Evolutionary conservation across 176 grass and related monocot species (phyloP), one percentile per base, ranked within the genome.

Genomic region (Hordeum vulgare): DNA sequence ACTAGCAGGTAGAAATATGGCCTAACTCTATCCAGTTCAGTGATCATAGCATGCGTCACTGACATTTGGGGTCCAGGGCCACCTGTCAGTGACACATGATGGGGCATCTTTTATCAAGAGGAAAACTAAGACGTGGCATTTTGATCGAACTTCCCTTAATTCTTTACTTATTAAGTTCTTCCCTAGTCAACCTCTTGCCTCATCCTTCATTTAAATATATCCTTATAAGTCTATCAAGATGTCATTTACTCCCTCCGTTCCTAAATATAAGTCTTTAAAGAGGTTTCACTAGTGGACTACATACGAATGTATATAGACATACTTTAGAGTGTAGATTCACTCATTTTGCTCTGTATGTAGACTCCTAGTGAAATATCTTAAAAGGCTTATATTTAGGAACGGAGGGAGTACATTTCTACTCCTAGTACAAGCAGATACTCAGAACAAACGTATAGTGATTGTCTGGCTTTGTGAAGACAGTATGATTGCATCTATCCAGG

Each of bases 391-490:
- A n/a, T n/a, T n/a, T n/a, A n/a, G n/a, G n/a, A n/a, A n/a, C n/a
- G n/a, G n/a, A n/a, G n/a, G n/a, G n/a, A n/a, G n/a, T n/a, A n/a
- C 45, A 53, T 62, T 21, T 88, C 41, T 68, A 21, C 1, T 60
- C 33, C 65, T 20, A 62, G 15, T 72, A 42, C 31, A 23, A 81
- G 39, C 23, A 77, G 53, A 88, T 42, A 72, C 31, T 79, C 8
- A 36, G 13, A 71, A 39, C 47, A 41, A 53, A 77, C 39, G 10
- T 24, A 75, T 12, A 74, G 2, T 24, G 36, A 33, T 45, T 59
- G 35, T 45, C 26, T 88, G 60, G 15, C 69, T 74, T 86, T 90
- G 41, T 58, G 21, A 78, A 72, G 44, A 74, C 79, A 63, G 9
- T 65, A 7, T 57, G 64, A 85, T 45, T 71, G 33, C 41, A 44